Conservation (phyloP, 805 yeast genomes). For the Cyberlindnera mrakii region DNA sequence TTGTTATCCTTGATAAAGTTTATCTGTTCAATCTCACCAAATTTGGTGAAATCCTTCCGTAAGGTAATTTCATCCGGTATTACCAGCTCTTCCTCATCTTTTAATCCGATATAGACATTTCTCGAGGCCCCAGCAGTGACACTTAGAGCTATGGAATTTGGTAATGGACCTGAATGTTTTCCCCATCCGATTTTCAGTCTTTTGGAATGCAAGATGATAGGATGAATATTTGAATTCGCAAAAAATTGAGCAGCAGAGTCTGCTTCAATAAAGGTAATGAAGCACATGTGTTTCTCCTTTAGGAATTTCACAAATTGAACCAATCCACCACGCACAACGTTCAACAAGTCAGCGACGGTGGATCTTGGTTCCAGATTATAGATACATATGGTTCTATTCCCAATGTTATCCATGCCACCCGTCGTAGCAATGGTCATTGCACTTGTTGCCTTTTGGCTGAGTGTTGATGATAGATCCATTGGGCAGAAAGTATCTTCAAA, state of each 20-base stretch:
- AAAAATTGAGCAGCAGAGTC: conserved; percentile 61
- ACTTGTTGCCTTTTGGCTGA: conserved; percentile 10
- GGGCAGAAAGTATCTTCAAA: too few relatives aligned
- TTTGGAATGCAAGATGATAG: conserved; percentile 54
- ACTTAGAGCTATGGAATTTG: conserved; percentile 49
- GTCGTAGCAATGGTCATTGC: conserved; percentile 11
- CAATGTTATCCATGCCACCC: conserved; percentile 79
- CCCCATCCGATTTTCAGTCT: conserved; percentile 67
- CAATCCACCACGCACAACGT: conserved; percentile 72
- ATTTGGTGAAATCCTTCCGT: conserved; percentile 52
- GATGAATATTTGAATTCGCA: conserved; percentile 52
- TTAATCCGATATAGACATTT: conserved; percentile 66
- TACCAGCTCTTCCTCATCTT: conserved; percentile 23
- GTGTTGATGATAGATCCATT: not conserved
- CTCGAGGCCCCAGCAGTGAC: conserved; percentile 73
- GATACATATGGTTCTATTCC: conserved; percentile 64
- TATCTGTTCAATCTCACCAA: conserved; percentile 73
- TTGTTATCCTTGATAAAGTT: conserved; percentile 62
- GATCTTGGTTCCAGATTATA: conserved; percentile 63
- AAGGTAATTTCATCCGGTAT: conserved; percentile 45
- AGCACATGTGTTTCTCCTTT: conserved; percentile 53
- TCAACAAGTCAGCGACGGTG: conserved; percentile 67
- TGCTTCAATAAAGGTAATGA: conserved; percentile 63
- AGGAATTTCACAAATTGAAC: conserved; percentile 51
- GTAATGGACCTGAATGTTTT: conserved; percentile 57